Evolutionary conservation across 495 filamentous ascomycete species (phyloP), one percentile per base, ranked within the genome.

Genomic region (Lentithecium fluviatile): DNA sequence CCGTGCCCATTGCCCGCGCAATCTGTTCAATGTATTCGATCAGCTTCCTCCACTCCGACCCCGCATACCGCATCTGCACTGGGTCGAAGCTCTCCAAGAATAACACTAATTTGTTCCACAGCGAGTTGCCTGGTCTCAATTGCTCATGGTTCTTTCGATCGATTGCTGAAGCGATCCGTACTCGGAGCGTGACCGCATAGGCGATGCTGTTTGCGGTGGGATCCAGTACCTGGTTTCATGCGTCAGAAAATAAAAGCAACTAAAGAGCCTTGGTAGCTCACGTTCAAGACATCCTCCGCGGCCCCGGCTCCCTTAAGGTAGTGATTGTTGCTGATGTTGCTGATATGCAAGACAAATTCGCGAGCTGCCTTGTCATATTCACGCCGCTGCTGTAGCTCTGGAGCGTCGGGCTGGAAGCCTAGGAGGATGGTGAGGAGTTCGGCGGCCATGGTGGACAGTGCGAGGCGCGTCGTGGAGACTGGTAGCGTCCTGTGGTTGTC

Each of bases 51-150:
- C 82, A 84, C 52, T 84, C 78, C 0, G 58, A 46, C 4, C 83
- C 82, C 36, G 73, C 76, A 70, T 88, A 87, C 69, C 83, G 77
- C 8, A 84, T 69, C 64, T 88, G 85, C 25, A 82, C 70, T 4
- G 77, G 74, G 67, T 88, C 81, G 68, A 85, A 87, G 2, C 56
- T 66, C 25, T 72, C 63, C 56, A 86, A 60, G 56, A 85, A 88
- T 0, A 60, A 65, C 11, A 74, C 65, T 23, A 75, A 65, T 46
- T 72, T 78, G n/a, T 69, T 65, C 81, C 82, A 86, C 54, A 85
- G 52, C 25, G 37, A 1, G 19, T 53, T 54, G 1, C 56, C 63
- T 13, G 66, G 69, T 43, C 62, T 34, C 1, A 70, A 23, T 6
- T 53, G 49, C 11, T 71, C 70, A 3, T 62, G 49, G 12, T 32